phyloP scores from a whole-genome alignment of 2,329 filamentous ascomycete species.

The Penicillium sclerotiorum region DNA sequence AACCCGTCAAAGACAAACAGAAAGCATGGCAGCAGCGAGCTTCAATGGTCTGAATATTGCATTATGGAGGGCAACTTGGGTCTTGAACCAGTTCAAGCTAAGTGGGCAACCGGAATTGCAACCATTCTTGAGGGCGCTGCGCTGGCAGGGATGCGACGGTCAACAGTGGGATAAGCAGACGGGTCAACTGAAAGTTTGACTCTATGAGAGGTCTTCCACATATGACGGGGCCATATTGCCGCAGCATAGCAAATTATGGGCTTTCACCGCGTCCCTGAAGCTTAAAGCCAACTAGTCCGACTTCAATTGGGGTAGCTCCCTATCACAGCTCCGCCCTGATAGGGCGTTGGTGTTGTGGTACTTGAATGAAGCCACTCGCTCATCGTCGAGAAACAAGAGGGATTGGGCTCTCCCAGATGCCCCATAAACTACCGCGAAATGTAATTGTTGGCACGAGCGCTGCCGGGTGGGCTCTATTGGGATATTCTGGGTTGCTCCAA shows the following conservation, averaged over 20 bases:
- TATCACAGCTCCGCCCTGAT: neutral
- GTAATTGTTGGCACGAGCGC: neutral
- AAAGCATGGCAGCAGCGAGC: neutral
- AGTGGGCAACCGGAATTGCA: neutral
- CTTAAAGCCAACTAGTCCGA: neutral
- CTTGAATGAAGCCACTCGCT: neutral
- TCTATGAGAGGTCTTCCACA: neutral
- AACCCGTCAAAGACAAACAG: neutral
- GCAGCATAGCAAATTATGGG: neutral
- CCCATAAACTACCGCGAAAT: neutral
- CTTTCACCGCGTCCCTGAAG: neutral
- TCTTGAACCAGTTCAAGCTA: neutral
- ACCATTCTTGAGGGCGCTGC: neutral
- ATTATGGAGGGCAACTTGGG: neutral
- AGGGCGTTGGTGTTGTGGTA: neutral
- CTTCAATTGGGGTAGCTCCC: neutral
- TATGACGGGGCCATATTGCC: neutral
- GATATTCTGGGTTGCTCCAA: too few relatives aligned
- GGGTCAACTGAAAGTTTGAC: too few relatives aligned
- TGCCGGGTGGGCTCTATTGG: neutral
- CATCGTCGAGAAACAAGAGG: neutral
- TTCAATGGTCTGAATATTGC: neutral
- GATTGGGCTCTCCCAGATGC: neutral
- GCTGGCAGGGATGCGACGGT: neutral
- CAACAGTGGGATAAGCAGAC: too few relatives aligned